Evolutionary conservation across 169 alveolate genomes (phyloP), one percentile per base, ranked within the genome.

Genomic region (Eimeria falciformis): DNA sequence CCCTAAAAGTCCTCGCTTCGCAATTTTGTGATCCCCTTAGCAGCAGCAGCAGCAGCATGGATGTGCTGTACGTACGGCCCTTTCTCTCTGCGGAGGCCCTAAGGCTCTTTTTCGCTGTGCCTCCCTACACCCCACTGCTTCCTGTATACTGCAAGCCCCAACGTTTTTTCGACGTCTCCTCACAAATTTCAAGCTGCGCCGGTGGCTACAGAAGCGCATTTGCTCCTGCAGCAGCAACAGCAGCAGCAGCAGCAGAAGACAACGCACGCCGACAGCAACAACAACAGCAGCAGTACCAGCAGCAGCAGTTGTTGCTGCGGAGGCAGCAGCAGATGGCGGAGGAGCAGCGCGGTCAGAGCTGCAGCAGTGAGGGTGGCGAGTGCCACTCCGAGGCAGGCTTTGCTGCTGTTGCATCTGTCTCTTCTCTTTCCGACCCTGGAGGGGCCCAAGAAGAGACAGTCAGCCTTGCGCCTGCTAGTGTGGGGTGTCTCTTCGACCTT

Each of bases 401-500:
- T 18, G 73, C 73, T 62, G 17, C 73, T 21, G 73, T 4, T 18
- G 73, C 73, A 1, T 62, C 73, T 21, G 73, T 62, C 33, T 62
- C 73, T 23, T 62, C 73, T 21, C 29, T 62, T 1, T 62, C 73
- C 5, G 43, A 62, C 23, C 17, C n/a, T 18, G 73, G 33, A 23
- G 73, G 37, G 9, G 73, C n/a, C 40, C 37, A 62, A n/a, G 73
- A n/a, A 4, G 37, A 62, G 23, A 62, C 73, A 62, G 33, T 7
- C n/a, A 23, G 73, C n/a, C 73, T 62, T 17, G 33, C 40, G 14
- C 37, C 23, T 21, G 33, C 73, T 1, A 62, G 37, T 23, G 23
- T 21, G 17, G 73, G 73, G 23, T 18, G 17, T 12, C 73, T 62
- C 1, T 82, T 62, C 91, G 91, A 84, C 53, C 29, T 58, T n/a